Percentiles rank a stretch among this genome's conserved stretches.
These are phyloP conservation scores for Cyclocybe cylindracea DNA, from an alignment of 768 basidiomycete genomes.

Conservation along the genomic window DNA sequence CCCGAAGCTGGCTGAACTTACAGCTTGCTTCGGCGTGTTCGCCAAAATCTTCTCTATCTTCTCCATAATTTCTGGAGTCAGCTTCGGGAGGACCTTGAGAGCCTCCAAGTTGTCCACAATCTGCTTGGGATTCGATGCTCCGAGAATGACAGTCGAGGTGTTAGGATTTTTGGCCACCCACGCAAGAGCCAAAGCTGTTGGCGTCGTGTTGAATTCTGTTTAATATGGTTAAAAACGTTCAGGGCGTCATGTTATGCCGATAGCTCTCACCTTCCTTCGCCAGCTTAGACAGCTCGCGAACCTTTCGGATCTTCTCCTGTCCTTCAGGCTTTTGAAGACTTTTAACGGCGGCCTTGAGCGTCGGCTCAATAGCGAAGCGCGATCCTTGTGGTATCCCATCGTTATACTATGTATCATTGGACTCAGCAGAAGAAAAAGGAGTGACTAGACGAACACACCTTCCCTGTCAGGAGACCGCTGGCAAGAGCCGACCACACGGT, in stretches of 20 bases:
- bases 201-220: constrained; percentile 56
- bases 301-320: constrained; percentile 69
- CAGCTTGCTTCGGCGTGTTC: constrained; percentile 46
- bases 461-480: constrained; percentile 77
- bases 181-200: constrained; percentile 72
- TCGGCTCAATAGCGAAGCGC: constrained; percentile 60
- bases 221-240: not conserved
- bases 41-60: constrained; percentile 70
- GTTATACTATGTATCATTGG: constrained; percentile 50
- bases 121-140: constrained; percentile 64
- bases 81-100: constrained; percentile 68
- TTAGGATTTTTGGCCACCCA: constrained; percentile 72
- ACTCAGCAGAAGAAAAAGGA: not conserved
- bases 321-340: constrained; percentile 59
- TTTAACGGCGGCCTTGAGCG: constrained; percentile 57
- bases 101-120: constrained; percentile 70
- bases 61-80: constrained; percentile 63
- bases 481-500: constrained; percentile 78
- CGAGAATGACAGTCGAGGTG: constrained; percentile 67
- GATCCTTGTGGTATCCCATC: constrained; percentile 75
- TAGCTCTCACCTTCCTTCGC: constrained; percentile 52
- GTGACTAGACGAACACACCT: constrained; percentile 37
- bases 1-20: constrained; percentile 21
- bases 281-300: constrained; percentile 63
- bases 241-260: not conserved